phyloP scores from a whole-genome alignment of 2,329 filamentous ascomycete genomes.

The Cladosporium sp. region DNA sequence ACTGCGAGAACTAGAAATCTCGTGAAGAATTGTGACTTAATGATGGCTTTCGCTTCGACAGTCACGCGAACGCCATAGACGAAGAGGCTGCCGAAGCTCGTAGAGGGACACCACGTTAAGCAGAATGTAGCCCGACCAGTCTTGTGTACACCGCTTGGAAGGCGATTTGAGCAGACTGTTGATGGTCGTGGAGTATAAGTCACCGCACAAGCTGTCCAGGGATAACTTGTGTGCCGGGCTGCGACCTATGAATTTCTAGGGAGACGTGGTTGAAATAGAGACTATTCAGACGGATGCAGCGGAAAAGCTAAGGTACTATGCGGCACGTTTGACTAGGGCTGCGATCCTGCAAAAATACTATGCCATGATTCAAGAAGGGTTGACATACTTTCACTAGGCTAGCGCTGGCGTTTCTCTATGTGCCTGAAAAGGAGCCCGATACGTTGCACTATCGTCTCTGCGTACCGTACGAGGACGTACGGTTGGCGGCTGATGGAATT shows the following conservation, averaged over 20 bases:
- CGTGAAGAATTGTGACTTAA: slow-evolving; percentile 9
- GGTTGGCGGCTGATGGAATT: slow-evolving; percentile 9
- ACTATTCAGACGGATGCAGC: slow-evolving; percentile 16
- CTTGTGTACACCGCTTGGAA: slow-evolving; percentile 9
- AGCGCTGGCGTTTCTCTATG: slow-evolving; percentile 16
- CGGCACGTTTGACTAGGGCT: slow-evolving; percentile 19
- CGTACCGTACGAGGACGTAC: slow-evolving; percentile 24
- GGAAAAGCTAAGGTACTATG: slow-evolving; percentile 22
- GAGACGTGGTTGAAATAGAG: slow-evolving; percentile 19
- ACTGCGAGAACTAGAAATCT: slow-evolving; percentile 2
- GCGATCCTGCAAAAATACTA: slow-evolving; percentile 28
- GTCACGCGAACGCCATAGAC: slow-evolving; percentile 8
- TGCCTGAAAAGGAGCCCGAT: slow-evolving; percentile 20
- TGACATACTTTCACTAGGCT: slow-evolving; percentile 27
- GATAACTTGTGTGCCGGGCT: slow-evolving; percentile 17
- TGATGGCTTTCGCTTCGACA: slow-evolving; percentile 8
- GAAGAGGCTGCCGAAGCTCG: slow-evolving; percentile 1
- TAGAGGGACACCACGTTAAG: background rate
- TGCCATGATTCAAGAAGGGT: slow-evolving; percentile 29
- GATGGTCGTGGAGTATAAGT: slow-evolving; percentile 20
- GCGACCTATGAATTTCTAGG: slow-evolving; percentile 17
- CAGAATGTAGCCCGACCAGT: slow-evolving; percentile 11
- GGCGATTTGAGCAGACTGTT: slow-evolving; percentile 2
- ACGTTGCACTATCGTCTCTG: slow-evolving; percentile 29
- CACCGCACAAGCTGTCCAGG: slow-evolving; percentile 21